A percentile compares a stretch with the other conserved stretches of the same genome.
Conservation (phyloP, 148 eudicot genomes). For the Simmondsia chinensis region DNA sequence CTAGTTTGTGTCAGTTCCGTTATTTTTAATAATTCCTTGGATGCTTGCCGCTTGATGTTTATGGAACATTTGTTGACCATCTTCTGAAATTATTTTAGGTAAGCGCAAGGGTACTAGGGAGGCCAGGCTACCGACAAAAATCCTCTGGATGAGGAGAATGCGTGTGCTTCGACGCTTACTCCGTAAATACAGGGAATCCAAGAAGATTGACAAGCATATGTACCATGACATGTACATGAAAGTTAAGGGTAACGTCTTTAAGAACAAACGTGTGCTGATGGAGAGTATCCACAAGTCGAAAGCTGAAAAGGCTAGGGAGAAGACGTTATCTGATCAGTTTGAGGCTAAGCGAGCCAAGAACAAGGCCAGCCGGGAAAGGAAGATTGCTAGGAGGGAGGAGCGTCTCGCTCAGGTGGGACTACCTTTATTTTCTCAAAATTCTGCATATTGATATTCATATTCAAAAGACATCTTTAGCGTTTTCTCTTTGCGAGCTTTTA, state of each 20-base stretch:
- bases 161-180: constrained; percentile 48
- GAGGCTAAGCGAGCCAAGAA: constrained; percentile 66
- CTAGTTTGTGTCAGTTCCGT: no score
- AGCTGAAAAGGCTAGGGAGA: constrained; percentile 66
- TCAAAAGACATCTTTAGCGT: background rate
- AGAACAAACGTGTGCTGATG: constrained; percentile 54
- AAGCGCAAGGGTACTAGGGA: constrained; percentile 55
- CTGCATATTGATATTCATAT: background rate
- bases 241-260: constrained; percentile 59
- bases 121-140: constrained; percentile 47
- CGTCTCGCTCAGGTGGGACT: constrained; percentile 39
- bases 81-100: constrained; percentile 14
- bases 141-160: constrained; percentile 64
- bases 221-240: constrained; percentile 66
- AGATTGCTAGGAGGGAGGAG: constrained; percentile 55
- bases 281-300: constrained; percentile 56
- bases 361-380: constrained; percentile 68
- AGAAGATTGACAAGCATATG: constrained; percentile 58
- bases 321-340: constrained; percentile 52
- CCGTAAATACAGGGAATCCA: constrained; percentile 47
- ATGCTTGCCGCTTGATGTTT: background rate
- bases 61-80: background rate
- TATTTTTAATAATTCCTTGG: no score
- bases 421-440: background rate
- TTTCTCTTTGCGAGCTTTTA: no score